These are phyloP conservation scores for Lipomyces chichibuensis DNA, from an alignment of 805 yeast genomes.

Conservation along the genomic window DNA sequence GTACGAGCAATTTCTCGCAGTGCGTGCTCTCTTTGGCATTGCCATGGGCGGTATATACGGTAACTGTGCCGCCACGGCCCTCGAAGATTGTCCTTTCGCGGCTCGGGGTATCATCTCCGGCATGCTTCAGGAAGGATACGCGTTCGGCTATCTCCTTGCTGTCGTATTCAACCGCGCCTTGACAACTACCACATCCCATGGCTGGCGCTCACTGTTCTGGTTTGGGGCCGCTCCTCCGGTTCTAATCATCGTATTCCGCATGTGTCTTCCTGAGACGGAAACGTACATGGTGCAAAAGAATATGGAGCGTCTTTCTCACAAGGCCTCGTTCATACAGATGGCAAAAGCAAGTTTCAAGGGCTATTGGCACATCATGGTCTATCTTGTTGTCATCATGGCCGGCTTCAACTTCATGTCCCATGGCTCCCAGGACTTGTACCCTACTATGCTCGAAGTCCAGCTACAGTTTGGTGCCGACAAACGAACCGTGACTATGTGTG, in stretches of 20 bases:
- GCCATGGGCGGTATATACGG: conserved; percentile 76
- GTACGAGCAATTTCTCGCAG: conserved; percentile 59
- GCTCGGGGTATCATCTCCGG: conserved; percentile 69
- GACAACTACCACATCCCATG: conserved; percentile 49
- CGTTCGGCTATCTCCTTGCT: conserved; percentile 67
- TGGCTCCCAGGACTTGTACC: conserved; percentile 74
- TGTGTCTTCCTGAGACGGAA: conserved; percentile 62
- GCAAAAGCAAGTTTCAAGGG: conserved; percentile 48
- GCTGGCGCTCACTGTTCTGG: conserved; percentile 77
- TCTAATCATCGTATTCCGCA: conserved; percentile 60
- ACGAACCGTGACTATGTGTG: conserved; percentile 62
- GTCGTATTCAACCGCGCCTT: conserved; percentile 69
- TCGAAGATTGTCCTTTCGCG: conserved; percentile 63
- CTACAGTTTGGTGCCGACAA: conserved; percentile 51
- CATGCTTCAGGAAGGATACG: conserved; percentile 79
- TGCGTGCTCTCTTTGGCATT: conserved; percentile 67
- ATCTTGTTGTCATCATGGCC: conserved; percentile 63
- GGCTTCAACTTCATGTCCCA: conserved; percentile 75
- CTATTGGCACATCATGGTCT: conserved; percentile 65
- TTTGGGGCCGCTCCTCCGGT: conserved; percentile 70
- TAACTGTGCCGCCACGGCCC: conserved; percentile 64
- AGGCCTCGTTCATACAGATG: conserved; percentile 24
- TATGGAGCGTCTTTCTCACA: conserved; percentile 10
- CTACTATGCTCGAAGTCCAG: conserved; percentile 63
- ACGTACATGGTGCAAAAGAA: conserved; percentile 25